Conservation (phyloP, 83 land plant genomes). For the Thuja plicata region DNA sequence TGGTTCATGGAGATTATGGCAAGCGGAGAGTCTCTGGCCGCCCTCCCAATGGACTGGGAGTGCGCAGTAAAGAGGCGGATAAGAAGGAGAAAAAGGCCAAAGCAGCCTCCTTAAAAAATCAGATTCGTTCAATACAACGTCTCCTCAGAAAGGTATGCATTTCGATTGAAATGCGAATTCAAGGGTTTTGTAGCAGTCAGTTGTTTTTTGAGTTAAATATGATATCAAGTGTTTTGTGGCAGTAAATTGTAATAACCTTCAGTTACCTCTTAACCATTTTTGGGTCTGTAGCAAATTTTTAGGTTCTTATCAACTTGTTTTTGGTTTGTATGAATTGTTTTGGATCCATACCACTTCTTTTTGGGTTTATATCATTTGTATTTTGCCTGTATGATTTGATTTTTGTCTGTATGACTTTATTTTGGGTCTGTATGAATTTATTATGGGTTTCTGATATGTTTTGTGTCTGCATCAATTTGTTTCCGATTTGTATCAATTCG, state of each 20-base stretch:
- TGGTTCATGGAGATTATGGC: constrained; percentile 31
- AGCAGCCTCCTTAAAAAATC: constrained; percentile 77
- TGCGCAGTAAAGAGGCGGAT: constrained; percentile 19
- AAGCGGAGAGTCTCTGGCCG: constrained; percentile 13
- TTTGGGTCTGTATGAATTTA: too few relatives aligned
- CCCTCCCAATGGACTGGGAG: constrained; percentile 29
- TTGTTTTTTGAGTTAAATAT: too few relatives aligned
- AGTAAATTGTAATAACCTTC: not conserved
- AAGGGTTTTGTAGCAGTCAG: not conserved
- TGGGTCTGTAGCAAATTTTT: not conserved
- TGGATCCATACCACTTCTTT: not conserved
- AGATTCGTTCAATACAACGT: constrained; percentile 91
- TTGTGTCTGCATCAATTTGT: too few relatives aligned
- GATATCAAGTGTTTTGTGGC: not conserved
- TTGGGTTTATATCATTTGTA: not conserved
- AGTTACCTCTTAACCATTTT: not conserved
- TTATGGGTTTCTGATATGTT: too few relatives aligned
- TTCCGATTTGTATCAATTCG: too few relatives aligned
- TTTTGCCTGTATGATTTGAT: too few relatives aligned
- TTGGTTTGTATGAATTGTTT: not conserved
- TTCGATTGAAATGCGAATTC: not conserved
- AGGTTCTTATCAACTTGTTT: not conserved
- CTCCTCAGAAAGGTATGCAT: constrained; percentile 70
- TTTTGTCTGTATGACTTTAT: too few relatives aligned
- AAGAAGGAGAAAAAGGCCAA: constrained; percentile 67